A percentile compares a stretch with the other conserved stretches of the same genome.
These are phyloP conservation scores for Citeromyces siamensis DNA, from an alignment of 1,139 yeast species.

Conservation along the genomic window DNA sequence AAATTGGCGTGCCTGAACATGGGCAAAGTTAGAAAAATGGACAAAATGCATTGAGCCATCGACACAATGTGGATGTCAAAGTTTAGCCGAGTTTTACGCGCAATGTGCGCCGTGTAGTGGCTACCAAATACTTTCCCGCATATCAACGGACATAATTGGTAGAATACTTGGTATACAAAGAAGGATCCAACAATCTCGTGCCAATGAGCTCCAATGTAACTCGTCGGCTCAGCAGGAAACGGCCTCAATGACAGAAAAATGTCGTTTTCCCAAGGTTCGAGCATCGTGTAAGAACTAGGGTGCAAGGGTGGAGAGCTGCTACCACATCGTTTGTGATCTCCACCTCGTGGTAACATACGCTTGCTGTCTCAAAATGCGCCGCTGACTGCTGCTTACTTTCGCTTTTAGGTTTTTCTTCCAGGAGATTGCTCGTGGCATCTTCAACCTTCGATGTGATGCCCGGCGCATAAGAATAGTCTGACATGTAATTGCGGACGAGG, in stretches of 20 bases:
- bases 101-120: constrained; percentile 13
- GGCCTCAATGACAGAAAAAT: constrained; percentile 34
- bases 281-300: background rate
- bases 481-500: too few species aligned
- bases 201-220: constrained; percentile 31
- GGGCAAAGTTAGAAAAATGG: constrained; percentile 28
- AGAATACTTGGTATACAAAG: constrained; percentile 26
- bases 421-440: too few species aligned
- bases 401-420: too few species aligned
- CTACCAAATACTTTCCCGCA: constrained; percentile 16
- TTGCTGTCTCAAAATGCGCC: too few species aligned
- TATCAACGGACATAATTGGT: constrained; percentile 21
- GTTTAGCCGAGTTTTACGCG: constrained; percentile 22
- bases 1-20: constrained; percentile 34
- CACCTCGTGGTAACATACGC: too few species aligned
- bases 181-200: constrained; percentile 34
- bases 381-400: too few species aligned
- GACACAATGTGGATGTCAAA: constrained; percentile 47
- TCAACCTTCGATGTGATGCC: too few species aligned
- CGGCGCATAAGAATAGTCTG: too few species aligned
- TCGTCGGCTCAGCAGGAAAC: constrained; percentile 26
- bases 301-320: background rate
- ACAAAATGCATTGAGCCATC: constrained; percentile 37
- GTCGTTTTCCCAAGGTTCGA: constrained; percentile 19
- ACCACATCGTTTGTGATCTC: background rate